Conservation (phyloP, 1,139 yeast species). For the Saccharomyces pastorianus region DNA sequence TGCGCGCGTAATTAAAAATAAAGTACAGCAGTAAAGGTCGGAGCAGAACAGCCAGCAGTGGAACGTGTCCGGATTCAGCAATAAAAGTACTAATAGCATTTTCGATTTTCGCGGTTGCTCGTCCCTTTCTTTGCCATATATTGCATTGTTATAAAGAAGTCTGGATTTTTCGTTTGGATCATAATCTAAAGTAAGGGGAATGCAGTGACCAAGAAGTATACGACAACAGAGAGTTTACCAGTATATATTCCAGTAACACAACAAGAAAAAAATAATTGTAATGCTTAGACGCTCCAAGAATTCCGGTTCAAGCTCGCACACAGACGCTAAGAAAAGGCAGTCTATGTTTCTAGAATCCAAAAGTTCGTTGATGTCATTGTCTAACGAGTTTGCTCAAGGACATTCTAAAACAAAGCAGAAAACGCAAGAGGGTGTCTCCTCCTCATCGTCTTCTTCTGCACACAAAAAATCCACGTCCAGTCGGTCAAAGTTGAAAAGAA, state of each 20-base stretch:
- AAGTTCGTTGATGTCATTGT: background rate
- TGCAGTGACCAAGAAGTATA: background rate
- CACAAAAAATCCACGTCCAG: background rate
- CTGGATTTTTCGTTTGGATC: background rate
- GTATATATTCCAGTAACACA: background rate
- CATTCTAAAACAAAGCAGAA: background rate
- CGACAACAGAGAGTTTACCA: background rate
- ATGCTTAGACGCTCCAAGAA: constrained; percentile 14
- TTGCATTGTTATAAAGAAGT: background rate
- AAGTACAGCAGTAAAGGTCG: background rate
- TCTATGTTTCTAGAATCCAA: constrained; percentile 10
- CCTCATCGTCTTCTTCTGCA: background rate
- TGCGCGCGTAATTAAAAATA: background rate
- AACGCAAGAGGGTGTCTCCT: background rate
- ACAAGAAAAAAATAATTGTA: background rate
- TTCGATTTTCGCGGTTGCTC: background rate
- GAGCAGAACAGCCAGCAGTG: background rate
- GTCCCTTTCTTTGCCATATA: background rate
- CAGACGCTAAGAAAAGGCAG: constrained; percentile 16
- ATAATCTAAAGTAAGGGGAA: background rate
- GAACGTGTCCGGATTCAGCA: background rate
- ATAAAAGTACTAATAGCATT: background rate
- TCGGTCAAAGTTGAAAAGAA: constrained; percentile 16
- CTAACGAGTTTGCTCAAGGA: background rate
- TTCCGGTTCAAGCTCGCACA: background rate